Percentiles rank a stretch among this genome's conserved stretches.
Conservation (phyloP, 805 yeast genomes). For the Tetrapisispora taiwanensis region DNA sequence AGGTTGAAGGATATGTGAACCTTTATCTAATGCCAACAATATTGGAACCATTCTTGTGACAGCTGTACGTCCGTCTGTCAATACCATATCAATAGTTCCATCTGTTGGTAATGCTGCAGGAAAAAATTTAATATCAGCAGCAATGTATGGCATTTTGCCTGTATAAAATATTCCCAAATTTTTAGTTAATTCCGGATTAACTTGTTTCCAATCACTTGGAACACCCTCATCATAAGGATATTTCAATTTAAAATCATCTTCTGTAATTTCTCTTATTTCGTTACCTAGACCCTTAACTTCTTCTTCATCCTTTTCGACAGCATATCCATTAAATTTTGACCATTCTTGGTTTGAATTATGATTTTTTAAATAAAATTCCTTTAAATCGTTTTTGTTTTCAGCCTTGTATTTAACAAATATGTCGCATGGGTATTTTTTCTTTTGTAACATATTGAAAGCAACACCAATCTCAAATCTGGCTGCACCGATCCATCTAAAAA, state of each 20-base stretch:
- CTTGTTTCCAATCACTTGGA: conserved; percentile 60
- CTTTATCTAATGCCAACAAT: conserved; percentile 56
- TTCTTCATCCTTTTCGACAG: neutral
- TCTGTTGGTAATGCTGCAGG: conserved; percentile 90
- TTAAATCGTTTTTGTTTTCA: conserved; percentile 41
- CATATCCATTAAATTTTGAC: neutral
- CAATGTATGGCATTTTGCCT: conserved; percentile 87
- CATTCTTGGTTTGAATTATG: conserved; percentile 7
- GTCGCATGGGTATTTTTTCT: conserved; percentile 72
- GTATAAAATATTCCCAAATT: conserved; percentile 68
- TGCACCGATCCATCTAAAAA: conserved; percentile 79
- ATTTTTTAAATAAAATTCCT: conserved; percentile 35
- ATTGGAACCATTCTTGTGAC: conserved; percentile 46
- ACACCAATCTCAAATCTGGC: conserved; percentile 81
- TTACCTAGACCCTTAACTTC: neutral
- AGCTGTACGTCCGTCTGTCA: conserved; percentile 57
- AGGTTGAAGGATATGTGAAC: conserved; percentile 61
- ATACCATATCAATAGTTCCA: conserved; percentile 74
- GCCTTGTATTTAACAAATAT: conserved; percentile 61
- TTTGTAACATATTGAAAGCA: conserved; percentile 43
- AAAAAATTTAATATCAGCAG: conserved; percentile 75
- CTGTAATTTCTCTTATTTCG: conserved; percentile 21
- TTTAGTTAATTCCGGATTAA: conserved; percentile 39
- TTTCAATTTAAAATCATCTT: conserved; percentile 35
- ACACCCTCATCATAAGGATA: conserved; percentile 35